A percentile compares a stretch with the other conserved stretches of the same genome.
These are phyloP conservation scores for Parathielavia appendiculata DNA, from an alignment of 495 filamentous ascomycete species.

Conservation along the genomic window DNA sequence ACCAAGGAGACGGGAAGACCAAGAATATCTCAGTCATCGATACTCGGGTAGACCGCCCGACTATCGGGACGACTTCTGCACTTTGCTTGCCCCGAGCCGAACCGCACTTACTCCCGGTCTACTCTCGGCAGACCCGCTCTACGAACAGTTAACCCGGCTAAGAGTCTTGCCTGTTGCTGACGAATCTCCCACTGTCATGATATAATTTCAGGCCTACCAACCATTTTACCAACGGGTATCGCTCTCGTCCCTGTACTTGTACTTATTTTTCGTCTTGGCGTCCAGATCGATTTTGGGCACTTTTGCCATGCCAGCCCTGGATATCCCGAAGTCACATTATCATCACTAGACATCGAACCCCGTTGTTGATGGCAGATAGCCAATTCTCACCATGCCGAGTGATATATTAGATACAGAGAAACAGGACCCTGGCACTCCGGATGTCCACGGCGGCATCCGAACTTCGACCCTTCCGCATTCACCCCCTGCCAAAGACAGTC, in stretches of 20 bases:
- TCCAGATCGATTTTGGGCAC: no score
- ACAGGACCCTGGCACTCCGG: neutral
- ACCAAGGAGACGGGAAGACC: no score
- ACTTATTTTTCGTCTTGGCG: no score
- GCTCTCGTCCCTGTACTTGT: no score
- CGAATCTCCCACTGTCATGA: neutral
- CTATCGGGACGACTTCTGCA: neutral
- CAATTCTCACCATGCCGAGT: neutral
- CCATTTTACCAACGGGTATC: neutral
- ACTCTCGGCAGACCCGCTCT: neutral
- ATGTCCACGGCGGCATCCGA: neutral
- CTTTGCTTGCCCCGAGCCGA: neutral
- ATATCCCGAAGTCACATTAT: neutral
- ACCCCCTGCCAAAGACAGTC: neutral
- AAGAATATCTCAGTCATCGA: no score
- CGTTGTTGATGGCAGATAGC: neutral
- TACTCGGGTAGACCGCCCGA: no score
- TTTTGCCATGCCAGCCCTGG: no score
- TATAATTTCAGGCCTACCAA: neutral
- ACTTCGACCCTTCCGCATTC: neutral
- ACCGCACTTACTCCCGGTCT: neutral
- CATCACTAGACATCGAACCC: neutral
- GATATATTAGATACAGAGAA: conserved; percentile 3
- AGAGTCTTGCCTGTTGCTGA: neutral
- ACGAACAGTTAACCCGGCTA: neutral